These are phyloP conservation scores for Sporothrix schenckii DNA, from an alignment of 2,329 filamentous ascomycete species.

Conservation along the genomic window DNA sequence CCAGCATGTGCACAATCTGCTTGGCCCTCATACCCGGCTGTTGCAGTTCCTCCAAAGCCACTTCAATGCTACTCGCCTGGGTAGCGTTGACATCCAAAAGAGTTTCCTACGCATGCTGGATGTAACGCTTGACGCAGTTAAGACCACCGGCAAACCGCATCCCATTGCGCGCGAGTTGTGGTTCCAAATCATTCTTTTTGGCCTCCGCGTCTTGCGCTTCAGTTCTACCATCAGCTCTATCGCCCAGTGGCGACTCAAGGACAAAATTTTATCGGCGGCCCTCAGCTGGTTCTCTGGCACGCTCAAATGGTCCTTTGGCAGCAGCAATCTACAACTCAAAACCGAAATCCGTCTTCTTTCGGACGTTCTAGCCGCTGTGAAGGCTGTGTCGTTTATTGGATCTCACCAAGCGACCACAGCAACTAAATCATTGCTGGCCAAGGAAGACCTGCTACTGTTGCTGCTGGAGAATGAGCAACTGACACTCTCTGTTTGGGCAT, in stretches of 20 bases:
- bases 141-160: constrained; percentile 67
- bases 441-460: constrained; percentile 79
- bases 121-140: constrained; percentile 74
- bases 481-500: constrained; percentile 85
- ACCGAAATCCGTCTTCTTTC: constrained; percentile 82
- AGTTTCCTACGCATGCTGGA: constrained; percentile 81
- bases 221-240: constrained; percentile 66
- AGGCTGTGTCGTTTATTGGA: constrained; percentile 64
- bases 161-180: constrained; percentile 90
- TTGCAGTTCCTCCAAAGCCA: constrained; percentile 91
- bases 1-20: constrained; percentile 76
- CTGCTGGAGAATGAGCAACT: constrained; percentile 83
- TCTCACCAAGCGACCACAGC: constrained; percentile 55
- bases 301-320: constrained; percentile 92
- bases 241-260: constrained; percentile 81
- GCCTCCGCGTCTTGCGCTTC: constrained; percentile 73
- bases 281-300: constrained; percentile 85
- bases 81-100: constrained; percentile 77
- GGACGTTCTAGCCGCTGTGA: constrained; percentile 71
- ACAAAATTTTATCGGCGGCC: constrained; percentile 82
- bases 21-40: constrained; percentile 83
- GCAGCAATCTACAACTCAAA: constrained; percentile 89
- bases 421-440: constrained; percentile 69
- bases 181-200: constrained; percentile 84
- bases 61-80: constrained; percentile 88